A percentile compares a stretch with the other conserved stretches of the same genome.
Conservation (phyloP, 768 basidiomycete species). For the Phaeotremella skinneri region DNA sequence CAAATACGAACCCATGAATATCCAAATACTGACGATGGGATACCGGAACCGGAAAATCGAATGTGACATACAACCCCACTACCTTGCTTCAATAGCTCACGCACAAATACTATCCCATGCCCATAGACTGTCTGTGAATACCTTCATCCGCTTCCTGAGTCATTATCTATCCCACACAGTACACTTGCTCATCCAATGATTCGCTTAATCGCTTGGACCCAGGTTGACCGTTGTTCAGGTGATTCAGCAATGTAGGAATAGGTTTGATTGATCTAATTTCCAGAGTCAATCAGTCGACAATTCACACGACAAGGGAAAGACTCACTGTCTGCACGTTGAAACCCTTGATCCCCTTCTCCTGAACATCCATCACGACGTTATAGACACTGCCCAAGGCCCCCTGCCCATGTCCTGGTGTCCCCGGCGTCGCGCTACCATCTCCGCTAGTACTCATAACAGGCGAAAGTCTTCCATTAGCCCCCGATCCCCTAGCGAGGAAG, state of each 20-base stretch:
- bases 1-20: too few species aligned
- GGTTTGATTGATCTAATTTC: neutral
- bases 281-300: neutral
- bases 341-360: slow-evolving; percentile 35
- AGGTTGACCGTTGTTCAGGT: neutral
- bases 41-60: too few species aligned
- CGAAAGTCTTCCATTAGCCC: slow-evolving; percentile 11
- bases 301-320: neutral
- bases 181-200: neutral
- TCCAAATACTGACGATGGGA: too few species aligned
- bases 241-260: neutral
- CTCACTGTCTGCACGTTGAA: slow-evolving; percentile 48
- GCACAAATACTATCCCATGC: too few species aligned
- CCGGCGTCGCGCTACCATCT: slow-evolving; percentile 3
- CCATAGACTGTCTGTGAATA: too few species aligned
- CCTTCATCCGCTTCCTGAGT: too few species aligned
- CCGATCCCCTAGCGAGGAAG: slow-evolving; percentile 25
- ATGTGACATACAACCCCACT: too few species aligned
- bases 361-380: slow-evolving; percentile 31
- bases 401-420: neutral
- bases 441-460: too few species aligned
- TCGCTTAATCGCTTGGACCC: neutral
- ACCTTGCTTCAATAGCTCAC: too few species aligned
- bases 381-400: slow-evolving; percentile 8
- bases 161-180: too few species aligned